A percentile compares a stretch with the other conserved stretches of the same genome.
Conservation (phyloP, 805 yeast genomes). For the Candida gorgasii region DNA sequence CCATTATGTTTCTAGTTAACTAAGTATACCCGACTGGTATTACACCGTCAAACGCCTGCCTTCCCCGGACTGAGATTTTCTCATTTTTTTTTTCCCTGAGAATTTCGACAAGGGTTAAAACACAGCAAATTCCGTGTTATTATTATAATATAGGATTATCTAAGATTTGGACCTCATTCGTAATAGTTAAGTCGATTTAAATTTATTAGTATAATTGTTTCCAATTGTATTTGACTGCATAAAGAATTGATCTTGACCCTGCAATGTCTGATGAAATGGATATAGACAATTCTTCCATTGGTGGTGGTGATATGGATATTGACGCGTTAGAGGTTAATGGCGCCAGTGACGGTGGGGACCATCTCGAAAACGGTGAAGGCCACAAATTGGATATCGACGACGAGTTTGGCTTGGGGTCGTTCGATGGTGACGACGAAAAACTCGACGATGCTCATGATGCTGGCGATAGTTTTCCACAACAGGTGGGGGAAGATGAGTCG, state of each 20-base stretch:
- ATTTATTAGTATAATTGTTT: neutral
- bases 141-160: constrained; percentile 7
- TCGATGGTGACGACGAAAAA: too few species aligned
- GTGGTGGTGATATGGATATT: constrained; percentile 9
- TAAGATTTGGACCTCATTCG: neutral
- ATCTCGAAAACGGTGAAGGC: neutral
- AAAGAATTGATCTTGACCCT: neutral
- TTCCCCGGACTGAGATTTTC: constrained; percentile 8
- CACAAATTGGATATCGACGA: neutral
- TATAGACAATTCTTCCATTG: constrained; percentile 1
- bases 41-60: too few species aligned
- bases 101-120: constrained; percentile 9
- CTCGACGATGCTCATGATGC: too few species aligned
- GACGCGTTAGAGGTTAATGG: constrained; percentile 4
- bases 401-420: neutral
- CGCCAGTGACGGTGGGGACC: neutral
- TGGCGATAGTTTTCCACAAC: too few species aligned
- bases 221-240: neutral
- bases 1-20: too few species aligned
- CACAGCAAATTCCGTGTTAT: constrained; percentile 8
- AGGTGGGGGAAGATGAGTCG: too few species aligned
- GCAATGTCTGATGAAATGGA: constrained; percentile 7
- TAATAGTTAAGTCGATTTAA: neutral
- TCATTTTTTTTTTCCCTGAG: constrained; percentile 5
- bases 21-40: too few species aligned